Evolutionary conservation across 768 basidiomycete species (phyloP).

Genomic region (Lentinus brumalis): DNA sequence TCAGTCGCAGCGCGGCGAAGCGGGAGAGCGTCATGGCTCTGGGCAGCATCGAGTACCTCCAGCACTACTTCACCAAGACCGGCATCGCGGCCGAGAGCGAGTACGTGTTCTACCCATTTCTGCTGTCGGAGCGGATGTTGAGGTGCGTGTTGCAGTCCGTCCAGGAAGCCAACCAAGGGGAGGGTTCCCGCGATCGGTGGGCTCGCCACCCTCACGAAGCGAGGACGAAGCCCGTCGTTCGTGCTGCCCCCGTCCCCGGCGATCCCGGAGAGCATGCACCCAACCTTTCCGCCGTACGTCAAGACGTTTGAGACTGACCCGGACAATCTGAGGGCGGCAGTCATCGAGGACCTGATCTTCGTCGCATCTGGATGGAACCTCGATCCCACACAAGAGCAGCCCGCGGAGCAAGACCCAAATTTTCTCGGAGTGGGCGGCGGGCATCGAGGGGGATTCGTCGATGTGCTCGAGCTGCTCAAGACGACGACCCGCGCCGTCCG

Average conservation of each 20-base stretch:
- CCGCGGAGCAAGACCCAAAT: conserved; percentile 20
- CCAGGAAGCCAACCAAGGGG: conserved; percentile 56
- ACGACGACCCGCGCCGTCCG: conserved; percentile 81
- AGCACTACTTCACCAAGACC: conserved; percentile 92
- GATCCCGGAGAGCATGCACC: conserved; percentile 47
- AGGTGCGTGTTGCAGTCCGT: conserved; percentile 32
- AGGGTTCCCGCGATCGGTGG: conserved; percentile 81
- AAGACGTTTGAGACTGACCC: conserved; percentile 76
- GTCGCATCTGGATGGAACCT: conserved; percentile 69
- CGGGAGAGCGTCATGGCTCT: conserved; percentile 92
- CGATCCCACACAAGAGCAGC: conserved; percentile 23
- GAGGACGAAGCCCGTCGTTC: conserved; percentile 51
- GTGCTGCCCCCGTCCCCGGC: conserved; percentile 72
- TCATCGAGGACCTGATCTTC: conserved; percentile 70
- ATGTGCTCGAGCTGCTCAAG: conserved; percentile 73
- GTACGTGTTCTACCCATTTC: conserved; percentile 45
- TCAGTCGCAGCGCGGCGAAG: conserved; percentile 89
- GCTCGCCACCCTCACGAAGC: conserved; percentile 33
- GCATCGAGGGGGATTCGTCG: conserved; percentile 35
- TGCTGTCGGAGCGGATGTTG: conserved; percentile 15
- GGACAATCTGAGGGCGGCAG: conserved; percentile 73
- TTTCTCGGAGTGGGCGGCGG: conserved; percentile 26
- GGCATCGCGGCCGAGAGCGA: conserved; percentile 72
- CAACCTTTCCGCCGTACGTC: conserved; percentile 53
- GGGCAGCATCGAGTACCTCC: conserved; percentile 95